phyloP scores from a whole-genome alignment of 306 rosid genomes.

The Cucumis melo region DNA sequence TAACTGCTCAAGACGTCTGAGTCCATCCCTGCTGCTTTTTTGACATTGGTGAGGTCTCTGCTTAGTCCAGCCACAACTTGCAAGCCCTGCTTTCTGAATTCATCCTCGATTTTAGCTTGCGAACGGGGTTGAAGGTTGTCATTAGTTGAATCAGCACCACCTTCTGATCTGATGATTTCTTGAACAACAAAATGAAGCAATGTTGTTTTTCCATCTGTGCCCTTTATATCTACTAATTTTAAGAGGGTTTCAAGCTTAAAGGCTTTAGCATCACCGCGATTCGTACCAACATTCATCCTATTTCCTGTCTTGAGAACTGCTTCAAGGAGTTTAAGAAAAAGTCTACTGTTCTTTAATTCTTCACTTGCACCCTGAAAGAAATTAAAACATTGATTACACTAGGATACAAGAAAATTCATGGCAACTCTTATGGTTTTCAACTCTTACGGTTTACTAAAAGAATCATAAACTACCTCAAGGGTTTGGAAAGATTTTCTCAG shows the following conservation, averaged over 20 bases:
- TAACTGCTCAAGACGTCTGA: conserved; percentile 89
- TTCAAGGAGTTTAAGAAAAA: conserved; percentile 91
- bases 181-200: conserved; percentile 96
- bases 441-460: background rate
- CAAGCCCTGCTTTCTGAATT: conserved; percentile 77
- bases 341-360: conserved; percentile 73
- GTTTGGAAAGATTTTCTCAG: conserved; percentile 82
- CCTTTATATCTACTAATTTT: conserved; percentile 88
- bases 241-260: conserved; percentile 87
- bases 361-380: conserved; percentile 71
- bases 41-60: conserved; percentile 69
- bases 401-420: conserved; percentile 3
- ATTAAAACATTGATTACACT: conserved; percentile 1
- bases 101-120: conserved; percentile 36
- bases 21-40: conserved; percentile 97
- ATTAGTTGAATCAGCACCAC: conserved; percentile 42
- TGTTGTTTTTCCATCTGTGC: conserved; percentile 94
- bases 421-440: background rate
- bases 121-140: conserved; percentile 28
- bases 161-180: conserved; percentile 93
- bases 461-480: conserved; percentile 42
- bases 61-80: conserved; percentile 81
- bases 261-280: conserved; percentile 89
- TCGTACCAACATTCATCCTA: conserved; percentile 96
- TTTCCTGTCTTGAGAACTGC: conserved; percentile 98